Base-by-base conservation (phyloP, 164 flowering plant genomes). In the Santalum album region DNA sequence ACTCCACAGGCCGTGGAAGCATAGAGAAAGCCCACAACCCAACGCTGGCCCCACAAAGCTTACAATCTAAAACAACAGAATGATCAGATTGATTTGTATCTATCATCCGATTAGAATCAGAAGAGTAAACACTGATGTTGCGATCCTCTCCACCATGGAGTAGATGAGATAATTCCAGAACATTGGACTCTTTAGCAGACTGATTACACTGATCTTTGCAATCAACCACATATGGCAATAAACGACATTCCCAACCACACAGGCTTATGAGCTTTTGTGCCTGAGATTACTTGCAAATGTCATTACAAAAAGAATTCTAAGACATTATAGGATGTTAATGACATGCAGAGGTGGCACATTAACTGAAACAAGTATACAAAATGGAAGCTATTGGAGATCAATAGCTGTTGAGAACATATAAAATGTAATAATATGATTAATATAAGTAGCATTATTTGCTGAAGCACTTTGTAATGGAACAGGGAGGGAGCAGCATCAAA, bases 211-310 rank as follows among this genome's bases (percentile, higher is more conserved):
- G 68, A 16, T 73, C 74, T 63, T 76, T 66, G 60, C 70, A 65
- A 36, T 84, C 92, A 65, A 94, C 96, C 35, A 71, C 60, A 62
- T 90, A 90, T 11, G 95, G 85, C 25, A 94, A 72, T 18, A 55
- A 53, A 29, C 80, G 95, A 56, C 80, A 84, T 61, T 84, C 88
- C 97, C 99, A 94, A 32, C 99, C 97, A 78, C 87, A 87, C 56
- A 94, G 74, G 61, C 89, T 83, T 51, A 87, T 82, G 43, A 90
- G 74, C 63, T 77, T 90, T 67, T 66, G 82, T 38, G 94, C 97
- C 98, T 89, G 87, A 56, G 53, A 20, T 18, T 24, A 39, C 34
- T n/a, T 3, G 34, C 34, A 61, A 56, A 55, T 29, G 54, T 40
- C 36, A 57, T 16, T 49, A 54, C 4, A 25, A 12, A 20, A 45